Evolutionary conservation across 2,329 filamentous ascomycete genomes (phyloP), one percentile per base, ranked within the genome.

Genomic region (Raffaelea ambrosiae): DNA sequence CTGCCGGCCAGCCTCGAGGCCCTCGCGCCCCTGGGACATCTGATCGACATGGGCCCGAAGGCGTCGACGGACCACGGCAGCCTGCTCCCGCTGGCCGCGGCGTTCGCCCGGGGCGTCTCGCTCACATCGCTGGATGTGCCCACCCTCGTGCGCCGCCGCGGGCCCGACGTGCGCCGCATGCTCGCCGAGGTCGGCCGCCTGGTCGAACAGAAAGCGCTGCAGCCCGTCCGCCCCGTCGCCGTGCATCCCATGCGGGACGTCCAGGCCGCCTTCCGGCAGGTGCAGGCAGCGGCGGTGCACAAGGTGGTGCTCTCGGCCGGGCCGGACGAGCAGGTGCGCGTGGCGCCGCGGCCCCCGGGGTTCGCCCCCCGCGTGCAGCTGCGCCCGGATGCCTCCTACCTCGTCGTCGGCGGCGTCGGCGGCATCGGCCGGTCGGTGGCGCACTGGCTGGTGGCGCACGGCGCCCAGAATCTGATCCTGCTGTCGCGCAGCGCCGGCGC

Each of bases 1-100:
- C 54, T 72, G 3, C 60, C 61, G 3, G 65, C 68, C 36, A 66
- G 69, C 0, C 72, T 66, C 67, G 59, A 62, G 4, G 70, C 66
- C 47, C 56, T 76, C 14, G 66, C 66, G 31, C 60, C 59, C 8
- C 69, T 69, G 36, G 50, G 50, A 18, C 40, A 26, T 11, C 31
- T 51, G 10, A 33, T 51, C 31, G 49, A 51, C 38, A 43, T 48
- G 10, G 45, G 46, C 29, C 19, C 5, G 21, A 41, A 23, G 14
- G 39, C 9, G 5, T 41, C 39, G 7, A 7, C 26, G 7, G 4
- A 2, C 26, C n/a, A 33, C 41, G 31, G 13, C 41, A 33, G n/a
- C 40, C 40, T 29, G 4, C 18, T 43, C 14, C 21, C 41, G 21
- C 41, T 43, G 41, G 22, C 40, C 3, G 22, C 13, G 26, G 8